A percentile compares a stretch with the other conserved stretches of the same genome.
phyloP scores from a whole-genome alignment of 2,329 filamentous ascomycete genomes.

The Fusarium sp. region DNA sequence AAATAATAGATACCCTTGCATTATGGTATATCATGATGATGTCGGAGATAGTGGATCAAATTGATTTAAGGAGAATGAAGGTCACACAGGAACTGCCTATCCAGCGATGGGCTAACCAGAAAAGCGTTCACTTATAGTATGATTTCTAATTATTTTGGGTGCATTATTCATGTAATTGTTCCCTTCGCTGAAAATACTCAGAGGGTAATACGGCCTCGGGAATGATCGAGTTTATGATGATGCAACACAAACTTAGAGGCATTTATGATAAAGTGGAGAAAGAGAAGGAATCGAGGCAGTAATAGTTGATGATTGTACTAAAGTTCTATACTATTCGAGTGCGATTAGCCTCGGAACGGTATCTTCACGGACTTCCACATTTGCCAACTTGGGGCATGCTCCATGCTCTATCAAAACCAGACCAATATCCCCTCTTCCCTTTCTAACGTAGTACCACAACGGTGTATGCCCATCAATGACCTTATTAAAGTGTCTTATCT shows the following conservation, averaged over 20 bases:
- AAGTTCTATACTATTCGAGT: background rate
- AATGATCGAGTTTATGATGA: background rate
- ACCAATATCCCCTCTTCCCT: constrained; percentile 20
- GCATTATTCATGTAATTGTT: background rate
- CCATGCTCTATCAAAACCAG: constrained; percentile 22
- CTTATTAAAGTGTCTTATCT: constrained; percentile 13
- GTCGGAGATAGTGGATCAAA: background rate
- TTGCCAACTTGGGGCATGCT: constrained; percentile 17
- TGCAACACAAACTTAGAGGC: background rate
- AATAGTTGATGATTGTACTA: background rate
- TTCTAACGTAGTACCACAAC: constrained; percentile 24
- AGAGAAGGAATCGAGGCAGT: background rate
- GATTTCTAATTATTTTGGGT: background rate
- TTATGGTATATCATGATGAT: background rate
- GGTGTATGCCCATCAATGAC: constrained; percentile 18
- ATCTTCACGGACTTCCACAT: constrained; percentile 17
- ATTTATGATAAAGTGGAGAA: background rate
- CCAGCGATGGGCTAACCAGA: background rate
- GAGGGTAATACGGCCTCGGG: background rate
- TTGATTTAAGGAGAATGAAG: background rate
- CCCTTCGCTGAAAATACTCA: background rate
- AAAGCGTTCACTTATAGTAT: background rate
- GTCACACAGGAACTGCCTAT: background rate
- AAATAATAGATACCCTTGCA: constrained; percentile 29
- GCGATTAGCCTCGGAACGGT: constrained; percentile 5